Conservation (phyloP, 306 rosid species). For the Casuarina cunninghamiana region DNA sequence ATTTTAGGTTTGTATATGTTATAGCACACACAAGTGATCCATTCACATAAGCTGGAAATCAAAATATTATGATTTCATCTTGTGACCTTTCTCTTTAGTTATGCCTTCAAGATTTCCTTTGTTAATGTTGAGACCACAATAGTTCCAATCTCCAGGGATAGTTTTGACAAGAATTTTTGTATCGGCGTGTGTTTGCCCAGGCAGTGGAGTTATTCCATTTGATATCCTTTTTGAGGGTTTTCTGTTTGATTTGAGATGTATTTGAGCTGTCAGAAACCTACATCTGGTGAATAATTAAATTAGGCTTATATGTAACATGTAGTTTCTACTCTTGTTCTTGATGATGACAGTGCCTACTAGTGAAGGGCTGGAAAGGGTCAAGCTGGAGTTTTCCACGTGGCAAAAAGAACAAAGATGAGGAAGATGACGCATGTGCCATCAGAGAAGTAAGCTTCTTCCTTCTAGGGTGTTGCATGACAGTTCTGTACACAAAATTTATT, state of each 20-base stretch:
- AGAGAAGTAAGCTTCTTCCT: constrained; percentile 71
- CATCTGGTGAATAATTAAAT: neutral
- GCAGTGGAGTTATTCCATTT: neutral
- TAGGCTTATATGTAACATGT: neutral
- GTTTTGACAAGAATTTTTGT: neutral
- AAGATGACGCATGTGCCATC: constrained; percentile 93
- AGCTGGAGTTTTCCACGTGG: constrained; percentile 99
- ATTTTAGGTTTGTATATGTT: neutral
- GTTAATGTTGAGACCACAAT: neutral
- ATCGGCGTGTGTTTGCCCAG: neutral
- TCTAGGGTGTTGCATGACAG: neutral
- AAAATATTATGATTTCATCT: neutral
- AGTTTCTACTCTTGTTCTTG: constrained; percentile 20
- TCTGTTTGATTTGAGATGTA: neutral
- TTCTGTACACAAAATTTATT: neutral
- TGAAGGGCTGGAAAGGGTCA: constrained; percentile 99
- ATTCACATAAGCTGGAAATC: neutral
- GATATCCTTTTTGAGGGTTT: neutral
- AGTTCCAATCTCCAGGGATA: neutral
- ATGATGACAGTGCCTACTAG: constrained; percentile 80
- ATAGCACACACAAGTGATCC: neutral
- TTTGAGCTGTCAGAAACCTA: neutral
- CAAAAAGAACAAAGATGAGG: constrained; percentile 96
- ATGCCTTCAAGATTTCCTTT: neutral
- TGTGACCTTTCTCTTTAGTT: neutral